These are phyloP conservation scores for Alternaria angustiovoidea DNA, from an alignment of 2,329 filamentous ascomycete species.

Conservation along the genomic window DNA sequence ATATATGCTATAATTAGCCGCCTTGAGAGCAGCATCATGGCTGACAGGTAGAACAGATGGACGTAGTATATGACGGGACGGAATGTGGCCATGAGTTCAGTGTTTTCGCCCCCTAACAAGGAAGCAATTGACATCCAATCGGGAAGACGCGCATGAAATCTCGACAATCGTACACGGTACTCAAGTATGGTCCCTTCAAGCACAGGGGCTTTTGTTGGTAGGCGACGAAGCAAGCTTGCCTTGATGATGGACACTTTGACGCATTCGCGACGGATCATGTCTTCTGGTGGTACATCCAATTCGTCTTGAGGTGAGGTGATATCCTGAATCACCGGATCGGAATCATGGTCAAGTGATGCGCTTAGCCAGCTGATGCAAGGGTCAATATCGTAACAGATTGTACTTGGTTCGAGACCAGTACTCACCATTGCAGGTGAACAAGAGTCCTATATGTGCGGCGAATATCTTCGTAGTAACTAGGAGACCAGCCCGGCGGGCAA, in stretches of 20 bases:
- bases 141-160: constrained; percentile 19
- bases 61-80: constrained; percentile 25
- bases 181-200: constrained; percentile 11
- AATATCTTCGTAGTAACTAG: constrained; percentile 14
- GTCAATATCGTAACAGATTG: not conserved
- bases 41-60: constrained; percentile 34
- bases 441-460: constrained; percentile 27
- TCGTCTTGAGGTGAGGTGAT: constrained; percentile 3
- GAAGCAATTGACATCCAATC: constrained; percentile 23
- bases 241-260: constrained; percentile 32
- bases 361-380: constrained; percentile 22
- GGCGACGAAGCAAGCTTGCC: constrained; percentile 20
- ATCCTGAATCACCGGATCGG: not conserved
- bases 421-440: constrained; percentile 20
- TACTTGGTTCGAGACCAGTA: not conserved
- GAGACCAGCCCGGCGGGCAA: not conserved
- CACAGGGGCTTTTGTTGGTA: constrained; percentile 8
- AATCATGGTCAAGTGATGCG: constrained; percentile 24
- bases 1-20: constrained; percentile 22
- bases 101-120: not conserved
- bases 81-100: not conserved
- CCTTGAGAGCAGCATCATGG: constrained; percentile 28
- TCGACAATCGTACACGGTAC: constrained; percentile 19
- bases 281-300: constrained; percentile 6
- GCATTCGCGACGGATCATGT: constrained; percentile 24